phyloP scores from a whole-genome alignment of 116 monocot genomes.

The Phalaenopsis hybrid region DNA sequence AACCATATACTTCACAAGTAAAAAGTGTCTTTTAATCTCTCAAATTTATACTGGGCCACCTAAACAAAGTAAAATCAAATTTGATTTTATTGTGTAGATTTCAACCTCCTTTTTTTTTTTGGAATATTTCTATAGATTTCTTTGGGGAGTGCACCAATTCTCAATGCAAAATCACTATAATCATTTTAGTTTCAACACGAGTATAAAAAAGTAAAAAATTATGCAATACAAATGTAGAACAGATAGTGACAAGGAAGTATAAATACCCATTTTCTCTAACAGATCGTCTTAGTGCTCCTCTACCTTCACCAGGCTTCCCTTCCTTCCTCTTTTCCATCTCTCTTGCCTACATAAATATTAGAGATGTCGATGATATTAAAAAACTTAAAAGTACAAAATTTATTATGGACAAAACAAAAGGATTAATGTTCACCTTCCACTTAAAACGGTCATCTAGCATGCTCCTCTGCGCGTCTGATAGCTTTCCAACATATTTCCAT shows the following conservation, averaged over 20 bases:
- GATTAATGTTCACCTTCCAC: conserved; percentile 67
- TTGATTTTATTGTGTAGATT: no score
- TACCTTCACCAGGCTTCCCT: conserved; percentile 95
- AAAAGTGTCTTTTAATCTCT: no score
- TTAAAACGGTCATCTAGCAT: conserved; percentile 99
- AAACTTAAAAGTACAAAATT: neutral
- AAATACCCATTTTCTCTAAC: conserved; percentile 96
- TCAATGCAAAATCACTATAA: neutral
- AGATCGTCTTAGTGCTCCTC: conserved; percentile 89
- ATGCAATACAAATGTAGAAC: neutral
- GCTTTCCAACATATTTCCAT: conserved; percentile 93
- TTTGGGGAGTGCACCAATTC: neutral
- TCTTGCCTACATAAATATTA: conserved; percentile 47
- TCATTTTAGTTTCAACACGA: neutral
- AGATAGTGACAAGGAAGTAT: neutral
- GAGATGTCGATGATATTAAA: neutral
- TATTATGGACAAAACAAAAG: neutral
- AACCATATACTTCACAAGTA: no score
- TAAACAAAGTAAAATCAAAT: neutral
- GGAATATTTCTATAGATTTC: neutral
- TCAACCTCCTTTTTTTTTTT: no score
- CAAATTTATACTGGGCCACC: neutral
- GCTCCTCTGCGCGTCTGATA: conserved; percentile 95
- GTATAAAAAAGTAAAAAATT: neutral
- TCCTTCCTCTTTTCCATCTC: conserved; percentile 99